Evolutionary conservation across 192 early-diverging fungal species (phyloP).

Genomic region (Mortierella claussenii): DNA sequence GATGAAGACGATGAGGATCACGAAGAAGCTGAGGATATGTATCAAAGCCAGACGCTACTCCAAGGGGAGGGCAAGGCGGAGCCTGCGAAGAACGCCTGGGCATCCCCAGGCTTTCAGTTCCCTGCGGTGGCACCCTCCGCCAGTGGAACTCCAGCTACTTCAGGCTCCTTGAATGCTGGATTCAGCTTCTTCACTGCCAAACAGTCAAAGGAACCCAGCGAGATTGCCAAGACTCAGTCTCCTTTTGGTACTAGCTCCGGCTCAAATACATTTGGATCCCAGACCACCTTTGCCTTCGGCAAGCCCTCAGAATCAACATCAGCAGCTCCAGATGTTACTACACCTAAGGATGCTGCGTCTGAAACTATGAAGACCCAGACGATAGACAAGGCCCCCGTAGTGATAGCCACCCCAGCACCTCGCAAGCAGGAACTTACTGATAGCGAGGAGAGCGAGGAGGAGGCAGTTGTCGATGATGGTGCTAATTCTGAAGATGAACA

Average conservation of each 20-base stretch:
- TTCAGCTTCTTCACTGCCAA: constrained; percentile 28
- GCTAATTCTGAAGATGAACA: background rate
- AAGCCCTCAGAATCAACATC: background rate
- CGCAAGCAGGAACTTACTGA: background rate
- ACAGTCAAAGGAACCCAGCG: constrained; percentile 10
- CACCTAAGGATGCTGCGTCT: background rate
- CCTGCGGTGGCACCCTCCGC: constrained; percentile 3
- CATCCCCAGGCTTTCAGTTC: constrained; percentile 35
- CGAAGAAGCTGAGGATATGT: constrained; percentile 3
- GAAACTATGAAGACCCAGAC: background rate
- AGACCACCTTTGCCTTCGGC: constrained; percentile 29
- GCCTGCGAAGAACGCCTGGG: constrained; percentile 16
- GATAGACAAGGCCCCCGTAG: background rate
- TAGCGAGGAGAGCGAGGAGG: constrained; percentile 1
- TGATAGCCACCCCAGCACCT: background rate
- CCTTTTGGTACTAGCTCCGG: constrained; percentile 12
- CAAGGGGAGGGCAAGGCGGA: background rate
- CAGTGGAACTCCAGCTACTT: background rate
- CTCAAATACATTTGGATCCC: constrained; percentile 40
- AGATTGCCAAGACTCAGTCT: background rate
- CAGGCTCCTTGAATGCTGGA: constrained; percentile 2
- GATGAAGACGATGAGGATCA: constrained; percentile 13
- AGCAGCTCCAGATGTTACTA: background rate
- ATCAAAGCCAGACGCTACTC: background rate
- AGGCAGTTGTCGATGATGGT: background rate